phyloP scores from a whole-genome alignment of 1,139 yeast genomes.

The Yamadazyma diddensiae region DNA sequence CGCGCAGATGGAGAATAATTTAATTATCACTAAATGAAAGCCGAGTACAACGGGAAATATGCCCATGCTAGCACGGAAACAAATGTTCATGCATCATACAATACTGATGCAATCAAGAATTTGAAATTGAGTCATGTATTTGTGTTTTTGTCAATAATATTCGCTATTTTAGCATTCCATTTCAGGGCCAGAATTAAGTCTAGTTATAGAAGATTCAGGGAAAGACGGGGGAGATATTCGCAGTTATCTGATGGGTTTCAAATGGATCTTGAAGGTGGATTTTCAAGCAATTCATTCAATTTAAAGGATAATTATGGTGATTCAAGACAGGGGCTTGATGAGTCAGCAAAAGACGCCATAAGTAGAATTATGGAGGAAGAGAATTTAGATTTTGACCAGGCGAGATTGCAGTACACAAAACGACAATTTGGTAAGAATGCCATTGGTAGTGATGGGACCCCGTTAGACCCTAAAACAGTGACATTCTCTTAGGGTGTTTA shows the following conservation, averaged over 20 bases:
- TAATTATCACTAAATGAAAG: too few relatives aligned
- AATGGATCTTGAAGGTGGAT: constrained; percentile 64
- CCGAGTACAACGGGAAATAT: constrained; percentile 9
- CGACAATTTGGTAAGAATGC: constrained; percentile 47
- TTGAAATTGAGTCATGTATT: constrained; percentile 12
- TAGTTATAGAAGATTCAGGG: constrained; percentile 24
- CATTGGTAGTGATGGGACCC: constrained; percentile 46
- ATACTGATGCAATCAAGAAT: constrained; percentile 7
- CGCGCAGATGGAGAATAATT: too few relatives aligned
- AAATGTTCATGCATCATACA: constrained; percentile 7
- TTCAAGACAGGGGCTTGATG: constrained; percentile 59
- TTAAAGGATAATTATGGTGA: constrained; percentile 51
- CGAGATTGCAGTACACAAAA: constrained; percentile 54
- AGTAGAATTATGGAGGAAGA: constrained; percentile 50
- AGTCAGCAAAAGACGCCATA: constrained; percentile 50
- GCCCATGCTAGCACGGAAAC: constrained; percentile 7
- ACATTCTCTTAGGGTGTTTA: constrained; percentile 7
- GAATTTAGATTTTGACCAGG: constrained; percentile 62
- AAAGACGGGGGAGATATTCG: constrained; percentile 19
- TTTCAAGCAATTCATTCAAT: constrained; percentile 60
- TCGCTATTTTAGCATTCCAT: constrained; percentile 18
- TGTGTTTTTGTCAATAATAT: constrained; percentile 13
- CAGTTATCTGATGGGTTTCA: constrained; percentile 38
- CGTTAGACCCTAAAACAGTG: constrained; percentile 39
- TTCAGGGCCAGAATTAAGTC: constrained; percentile 24